Evolutionary conservation across 1,284 basidiomycete species (phyloP), one percentile per base, ranked within the genome.

Genomic region (Puccinia triticina): DNA sequence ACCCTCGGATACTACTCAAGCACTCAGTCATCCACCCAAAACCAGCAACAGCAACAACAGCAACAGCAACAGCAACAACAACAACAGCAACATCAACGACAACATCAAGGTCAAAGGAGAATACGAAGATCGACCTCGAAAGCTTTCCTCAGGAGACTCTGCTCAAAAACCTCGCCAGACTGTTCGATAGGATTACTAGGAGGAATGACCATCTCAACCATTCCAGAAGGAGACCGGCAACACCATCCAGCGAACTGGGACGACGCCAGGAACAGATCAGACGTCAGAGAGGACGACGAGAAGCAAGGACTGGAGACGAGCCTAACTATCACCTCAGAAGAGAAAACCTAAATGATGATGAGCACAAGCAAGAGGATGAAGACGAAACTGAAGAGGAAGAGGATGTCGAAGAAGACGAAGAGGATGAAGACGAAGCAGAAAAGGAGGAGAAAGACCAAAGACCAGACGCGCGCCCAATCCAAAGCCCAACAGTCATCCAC

Each of bases 151-250:
- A 90, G 0, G 87, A 88, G 48, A 89, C 95, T 80, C 90, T 99
- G 16, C 90, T 99, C 67, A 91, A 91, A 46, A 91, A 97, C 21
- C 91, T 99, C n/a, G 95, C 96, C 0, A 91, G 91, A 2, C 89
- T 98, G 21, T 90, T 99, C 83, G 92, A 94, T 71, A 94, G 95
- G 87, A 98, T 98, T 86, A 95, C 96, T 4, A 91, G 91, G 2
- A 92, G 94, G 5, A 98, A 98, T 87, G 96, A 98, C 88, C 89
- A 37, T 66, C 64, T 66, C 64, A 34, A 74, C 8, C 23, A 57
- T 21, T 26, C 55, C 55, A 57, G 26, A 16, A 50, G 50, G 16
- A 29, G 50, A 72, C 69, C 69, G 87, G 29, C 85, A 89, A 26
- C 86, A 88, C 46, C 72, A 5, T n/a, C 48, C 4, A 37, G 46